Evolutionary conservation across 257 asterid species (phyloP).

Genomic region (Scutellaria barbata): DNA sequence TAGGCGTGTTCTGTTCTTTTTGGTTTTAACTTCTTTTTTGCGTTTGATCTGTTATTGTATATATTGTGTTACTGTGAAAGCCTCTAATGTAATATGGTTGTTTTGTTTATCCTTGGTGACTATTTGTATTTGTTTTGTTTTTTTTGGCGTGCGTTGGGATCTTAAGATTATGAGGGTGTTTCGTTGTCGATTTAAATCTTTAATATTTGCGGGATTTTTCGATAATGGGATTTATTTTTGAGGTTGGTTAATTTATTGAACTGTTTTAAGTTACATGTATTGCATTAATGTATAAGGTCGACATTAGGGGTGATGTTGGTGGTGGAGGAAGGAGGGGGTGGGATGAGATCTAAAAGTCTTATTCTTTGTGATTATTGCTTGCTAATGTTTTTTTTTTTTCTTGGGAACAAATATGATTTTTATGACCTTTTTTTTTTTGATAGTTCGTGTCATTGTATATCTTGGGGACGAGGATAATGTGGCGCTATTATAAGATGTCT

Average conservation of each 20-base stretch:
- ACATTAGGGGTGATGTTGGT: too few species aligned
- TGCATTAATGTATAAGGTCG: background rate
- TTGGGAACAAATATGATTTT: background rate
- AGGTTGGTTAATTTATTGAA: background rate
- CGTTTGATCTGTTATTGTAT: slow-evolving; percentile 29
- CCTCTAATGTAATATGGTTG: background rate
- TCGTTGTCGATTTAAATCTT: background rate
- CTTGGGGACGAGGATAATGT: slow-evolving; percentile 26
- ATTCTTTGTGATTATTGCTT: background rate
- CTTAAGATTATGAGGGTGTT: slow-evolving; percentile 15
- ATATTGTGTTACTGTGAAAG: background rate
- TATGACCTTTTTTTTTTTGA: background rate
- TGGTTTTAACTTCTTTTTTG: background rate
- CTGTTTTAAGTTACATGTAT: background rate
- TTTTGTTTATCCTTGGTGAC: background rate
- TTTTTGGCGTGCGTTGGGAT: slow-evolving; percentile 22
- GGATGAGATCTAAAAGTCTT: slow-evolving; percentile 12
- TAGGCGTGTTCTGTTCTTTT: slow-evolving; percentile 2
- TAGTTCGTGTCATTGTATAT: background rate
- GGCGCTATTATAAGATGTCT: slow-evolving; percentile 23
- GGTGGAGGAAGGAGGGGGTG: background rate
- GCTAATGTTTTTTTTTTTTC: background rate
- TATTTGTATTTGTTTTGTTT: background rate
- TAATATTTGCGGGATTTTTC: background rate
- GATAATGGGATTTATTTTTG: background rate